Evolutionary conservation across 179 eudicot species (phyloP).

Genomic region (Actinidia polygama): DNA sequence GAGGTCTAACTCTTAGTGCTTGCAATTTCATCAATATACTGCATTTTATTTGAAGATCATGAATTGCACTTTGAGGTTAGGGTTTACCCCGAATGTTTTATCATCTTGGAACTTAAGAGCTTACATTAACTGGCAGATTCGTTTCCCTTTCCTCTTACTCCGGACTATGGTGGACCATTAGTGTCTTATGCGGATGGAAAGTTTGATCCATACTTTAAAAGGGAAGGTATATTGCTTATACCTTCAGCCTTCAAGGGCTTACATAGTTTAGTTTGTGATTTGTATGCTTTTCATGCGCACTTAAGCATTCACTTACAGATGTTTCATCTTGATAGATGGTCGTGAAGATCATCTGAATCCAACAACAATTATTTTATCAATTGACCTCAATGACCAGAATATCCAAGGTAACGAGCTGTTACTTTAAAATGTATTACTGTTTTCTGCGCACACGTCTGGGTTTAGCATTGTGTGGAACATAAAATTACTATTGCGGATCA

Average conservation of each 20-base stretch:
- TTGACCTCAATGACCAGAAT: constrained; percentile 40
- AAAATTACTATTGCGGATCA: not conserved
- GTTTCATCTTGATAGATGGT: constrained; percentile 54
- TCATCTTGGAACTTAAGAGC: not conserved
- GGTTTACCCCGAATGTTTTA: not conserved
- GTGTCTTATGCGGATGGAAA: constrained; percentile 93
- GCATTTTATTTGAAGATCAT: not conserved
- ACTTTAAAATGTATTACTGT: not conserved
- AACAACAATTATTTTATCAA: constrained; percentile 67
- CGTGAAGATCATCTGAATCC: constrained; percentile 70
- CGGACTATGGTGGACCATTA: constrained; percentile 79
- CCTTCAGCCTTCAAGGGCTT: not conserved
- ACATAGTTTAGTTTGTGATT: constrained; percentile 8
- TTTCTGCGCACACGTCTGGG: not conserved
- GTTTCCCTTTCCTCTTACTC: constrained; percentile 77
- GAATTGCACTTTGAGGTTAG: too few relatives aligned
- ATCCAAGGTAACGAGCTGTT: constrained; percentile 51
- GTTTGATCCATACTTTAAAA: constrained; percentile 71
- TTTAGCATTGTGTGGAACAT: not conserved
- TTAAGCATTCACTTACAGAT: not conserved
- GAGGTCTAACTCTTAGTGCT: constrained; percentile 49
- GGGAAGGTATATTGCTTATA: constrained; percentile 65
- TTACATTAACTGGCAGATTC: constrained; percentile 46
- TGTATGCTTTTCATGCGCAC: not conserved
- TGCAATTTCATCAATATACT: not conserved